Evolutionary conservation across 1,284 basidiomycete genomes (phyloP), one percentile per base, ranked within the genome.

Genomic region (Cryptococcus amylolentus): DNA sequence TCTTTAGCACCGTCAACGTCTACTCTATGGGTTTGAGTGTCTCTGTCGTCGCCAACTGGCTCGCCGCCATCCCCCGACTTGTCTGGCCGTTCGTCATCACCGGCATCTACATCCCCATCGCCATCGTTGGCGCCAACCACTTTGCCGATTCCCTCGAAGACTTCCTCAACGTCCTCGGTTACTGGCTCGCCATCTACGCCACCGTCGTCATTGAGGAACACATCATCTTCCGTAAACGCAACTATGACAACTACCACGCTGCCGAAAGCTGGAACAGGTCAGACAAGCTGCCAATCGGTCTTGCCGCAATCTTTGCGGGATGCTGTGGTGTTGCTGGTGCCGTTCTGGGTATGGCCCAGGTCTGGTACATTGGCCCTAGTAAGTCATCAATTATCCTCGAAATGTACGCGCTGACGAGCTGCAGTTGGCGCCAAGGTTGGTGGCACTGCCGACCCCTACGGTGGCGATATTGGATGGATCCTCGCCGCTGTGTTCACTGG

Each of bases 1-100:
- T 83, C 82, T 4, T 78, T 81, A 1, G 82, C 80, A 72, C 71
- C 55, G 64, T 75, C 63, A 75, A 73, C 64, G 67, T 73, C 49
- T 69, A 67, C 60, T 64, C 60, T 18, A 65, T 70, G 63, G 71
- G 70, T 47, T 63, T 73, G 57, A 66, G 63, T 13, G 67, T 78
- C 61, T 69, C 68, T 35, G 71, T 75, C 55, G 68, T 77, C 57
- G 14, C 55, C 37, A 62, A 62, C 16, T 72, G 60, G 56, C 62
- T 73, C 51, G 70, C 76, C 43, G 58, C 60, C 41, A 57, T 77
- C n/a, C 77, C 76, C 5, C 71, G 77, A 47, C 60, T 77, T 46
- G 62, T 77, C 58, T 70, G 77, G 65, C 73, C 72, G 47, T 54
- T 74, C 52, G 59, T 77, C 55, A 69, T 66, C 58, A 77, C 75